Conservation (phyloP, 257 asterid species). For the Capsicum baccatum region DNA sequence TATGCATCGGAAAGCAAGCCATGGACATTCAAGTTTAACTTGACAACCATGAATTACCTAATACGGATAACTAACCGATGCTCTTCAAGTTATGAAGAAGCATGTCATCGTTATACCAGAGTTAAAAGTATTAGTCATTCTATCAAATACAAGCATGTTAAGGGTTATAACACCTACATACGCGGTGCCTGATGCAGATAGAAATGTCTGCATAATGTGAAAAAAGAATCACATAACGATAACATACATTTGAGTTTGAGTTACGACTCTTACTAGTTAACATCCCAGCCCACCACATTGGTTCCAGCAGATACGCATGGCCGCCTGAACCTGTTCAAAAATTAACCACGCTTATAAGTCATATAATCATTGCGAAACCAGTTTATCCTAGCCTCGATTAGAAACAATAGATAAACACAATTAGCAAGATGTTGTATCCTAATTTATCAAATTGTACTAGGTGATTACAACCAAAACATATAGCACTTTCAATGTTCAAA, state of each 20-base stretch:
- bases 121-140: background rate
- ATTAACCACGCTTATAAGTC: background rate
- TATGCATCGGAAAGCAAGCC: background rate
- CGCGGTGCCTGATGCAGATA: background rate
- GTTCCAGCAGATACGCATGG: constrained; percentile 71
- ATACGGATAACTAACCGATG: background rate
- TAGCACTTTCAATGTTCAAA: background rate
- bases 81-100: no score
- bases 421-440: background rate
- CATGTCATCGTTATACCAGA: background rate
- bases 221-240: background rate
- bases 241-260: constrained; percentile 27
- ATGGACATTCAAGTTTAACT: background rate
- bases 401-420: constrained; percentile 7
- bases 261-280: constrained; percentile 62
- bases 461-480: background rate
- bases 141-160: background rate
- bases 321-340: constrained; percentile 79
- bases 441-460: background rate
- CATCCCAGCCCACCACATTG: constrained; percentile 98
- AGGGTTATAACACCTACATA: background rate
- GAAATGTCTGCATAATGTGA: background rate
- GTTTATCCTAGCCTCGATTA: background rate
- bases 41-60: background rate
- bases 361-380: no score